These are phyloP conservation scores for Cryptosporidium baileyi DNA, from an alignment of 169 alveolate genomes.

Conservation along the genomic window DNA sequence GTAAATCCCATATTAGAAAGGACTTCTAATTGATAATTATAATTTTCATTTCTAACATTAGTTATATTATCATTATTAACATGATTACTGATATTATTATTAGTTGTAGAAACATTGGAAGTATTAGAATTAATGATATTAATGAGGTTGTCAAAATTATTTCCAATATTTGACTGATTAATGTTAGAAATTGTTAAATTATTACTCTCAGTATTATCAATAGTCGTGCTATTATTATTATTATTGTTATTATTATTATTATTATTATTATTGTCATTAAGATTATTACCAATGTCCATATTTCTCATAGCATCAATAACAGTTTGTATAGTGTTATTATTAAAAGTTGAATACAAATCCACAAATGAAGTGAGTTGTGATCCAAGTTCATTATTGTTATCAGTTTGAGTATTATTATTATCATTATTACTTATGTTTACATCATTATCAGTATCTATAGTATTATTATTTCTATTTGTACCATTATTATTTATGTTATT, in stretches of 20 bases:
- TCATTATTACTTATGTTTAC: not conserved
- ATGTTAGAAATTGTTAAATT: not conserved
- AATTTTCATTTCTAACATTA: not conserved
- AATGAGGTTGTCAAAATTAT: slow-evolving; percentile 6
- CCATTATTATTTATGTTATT: not conserved
- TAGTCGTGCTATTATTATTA: not conserved
- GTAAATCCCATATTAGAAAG: slow-evolving; percentile 82
- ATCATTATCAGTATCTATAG: not conserved
- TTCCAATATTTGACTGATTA: not conserved
- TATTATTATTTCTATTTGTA: not conserved
- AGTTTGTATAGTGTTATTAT: slow-evolving; percentile 4
- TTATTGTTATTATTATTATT: not conserved
- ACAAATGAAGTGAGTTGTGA: not conserved
- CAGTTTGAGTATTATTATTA: not conserved
- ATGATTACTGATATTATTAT: slow-evolving; percentile 5
- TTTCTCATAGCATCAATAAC: slow-evolving; percentile 68
- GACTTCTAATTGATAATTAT: slow-evolving; percentile 75
- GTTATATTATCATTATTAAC: not conserved
- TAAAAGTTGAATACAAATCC: slow-evolving; percentile 4
- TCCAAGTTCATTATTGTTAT: not conserved
- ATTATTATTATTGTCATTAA: not conserved
- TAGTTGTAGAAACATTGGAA: not conserved
- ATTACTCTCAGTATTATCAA: not conserved
- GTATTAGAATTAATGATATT: not conserved
- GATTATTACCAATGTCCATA: slow-evolving; percentile 1